Evolutionary conservation across 768 basidiomycete genomes (phyloP).

Genomic region (Kwoniella bestiolae): DNA sequence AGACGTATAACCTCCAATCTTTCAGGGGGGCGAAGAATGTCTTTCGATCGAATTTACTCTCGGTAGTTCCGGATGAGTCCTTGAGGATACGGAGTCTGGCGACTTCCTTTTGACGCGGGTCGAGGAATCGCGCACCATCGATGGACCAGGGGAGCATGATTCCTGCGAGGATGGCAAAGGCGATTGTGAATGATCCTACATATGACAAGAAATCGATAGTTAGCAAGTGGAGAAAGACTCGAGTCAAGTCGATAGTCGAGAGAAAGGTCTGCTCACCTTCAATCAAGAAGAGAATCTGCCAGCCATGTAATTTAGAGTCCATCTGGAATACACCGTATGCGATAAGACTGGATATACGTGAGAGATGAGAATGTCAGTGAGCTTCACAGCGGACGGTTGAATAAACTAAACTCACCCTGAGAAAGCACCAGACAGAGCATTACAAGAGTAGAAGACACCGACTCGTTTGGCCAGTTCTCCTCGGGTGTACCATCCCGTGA

Average conservation of each 20-base stretch:
- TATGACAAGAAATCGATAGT: conserved; percentile 42
- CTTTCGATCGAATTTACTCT: conserved; percentile 55
- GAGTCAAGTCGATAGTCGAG: conserved; percentile 55
- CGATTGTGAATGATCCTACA: conserved; percentile 52
- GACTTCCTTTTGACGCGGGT: conserved; percentile 30
- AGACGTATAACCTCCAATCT: conserved; percentile 38
- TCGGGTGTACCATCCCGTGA: conserved; percentile 64
- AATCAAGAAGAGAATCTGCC: conserved; percentile 66
- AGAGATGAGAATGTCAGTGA: conserved; percentile 58
- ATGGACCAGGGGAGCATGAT: conserved; percentile 46
- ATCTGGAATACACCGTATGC: conserved; percentile 61
- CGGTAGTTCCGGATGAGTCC: conserved; percentile 61
- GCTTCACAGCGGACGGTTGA: conserved; percentile 58
- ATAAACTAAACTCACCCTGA: conserved; percentile 24
- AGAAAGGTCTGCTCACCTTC: conserved; percentile 47
- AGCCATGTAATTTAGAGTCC: conserved; percentile 58
- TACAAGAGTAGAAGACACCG: conserved; percentile 62
- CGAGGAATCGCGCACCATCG: conserved; percentile 20
- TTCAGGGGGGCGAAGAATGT: conserved; percentile 32
- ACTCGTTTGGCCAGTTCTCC: conserved; percentile 61
- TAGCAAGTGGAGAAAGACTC: too few relatives aligned
- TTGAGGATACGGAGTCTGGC: conserved; percentile 58
- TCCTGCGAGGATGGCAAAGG: conserved; percentile 61
- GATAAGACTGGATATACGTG: conserved; percentile 59
- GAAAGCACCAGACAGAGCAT: conserved; percentile 37